These are phyloP conservation scores for Elsinoe fawcettii DNA, from an alignment of 2,329 filamentous ascomycete species.

Conservation along the genomic window DNA sequence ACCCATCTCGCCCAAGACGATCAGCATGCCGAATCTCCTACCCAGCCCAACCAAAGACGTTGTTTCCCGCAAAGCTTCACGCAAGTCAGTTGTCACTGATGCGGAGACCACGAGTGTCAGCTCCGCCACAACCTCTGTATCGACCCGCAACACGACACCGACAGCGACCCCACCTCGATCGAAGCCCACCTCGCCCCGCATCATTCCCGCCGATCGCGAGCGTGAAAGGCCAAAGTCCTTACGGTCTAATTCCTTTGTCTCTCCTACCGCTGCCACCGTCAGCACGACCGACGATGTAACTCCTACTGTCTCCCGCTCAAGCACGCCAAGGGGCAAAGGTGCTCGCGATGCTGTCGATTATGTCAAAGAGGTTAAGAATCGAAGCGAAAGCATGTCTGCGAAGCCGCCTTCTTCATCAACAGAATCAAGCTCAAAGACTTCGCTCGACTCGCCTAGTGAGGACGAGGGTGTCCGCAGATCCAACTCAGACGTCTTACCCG, in stretches of 20 bases:
- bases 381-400: slow-evolving; percentile 7
- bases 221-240: slow-evolving; percentile 45
- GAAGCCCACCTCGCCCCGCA: slow-evolving; percentile 15
- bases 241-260: slow-evolving; percentile 56
- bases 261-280: slow-evolving; percentile 56
- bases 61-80: slow-evolving; percentile 16
- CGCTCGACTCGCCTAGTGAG: background rate
- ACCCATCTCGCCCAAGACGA: slow-evolving; percentile 18
- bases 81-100: slow-evolving; percentile 22
- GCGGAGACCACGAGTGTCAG: slow-evolving; percentile 22
- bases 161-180: background rate
- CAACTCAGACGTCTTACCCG: background rate
- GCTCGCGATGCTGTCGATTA: slow-evolving; percentile 47
- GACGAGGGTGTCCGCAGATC: background rate
- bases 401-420: background rate
- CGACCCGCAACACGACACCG: background rate
- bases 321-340: slow-evolving; percentile 44
- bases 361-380: slow-evolving; percentile 27
- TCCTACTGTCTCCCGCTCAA: slow-evolving; percentile 46
- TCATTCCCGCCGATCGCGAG: slow-evolving; percentile 24
- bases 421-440: background rate
- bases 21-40: slow-evolving; percentile 22
- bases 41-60: slow-evolving; percentile 14
- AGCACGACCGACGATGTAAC: slow-evolving; percentile 56
- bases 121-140: slow-evolving; percentile 17